Evolutionary conservation across 2,329 filamentous ascomycete genomes (phyloP).

Genomic region (Fonsecaea pedrosoi): DNA sequence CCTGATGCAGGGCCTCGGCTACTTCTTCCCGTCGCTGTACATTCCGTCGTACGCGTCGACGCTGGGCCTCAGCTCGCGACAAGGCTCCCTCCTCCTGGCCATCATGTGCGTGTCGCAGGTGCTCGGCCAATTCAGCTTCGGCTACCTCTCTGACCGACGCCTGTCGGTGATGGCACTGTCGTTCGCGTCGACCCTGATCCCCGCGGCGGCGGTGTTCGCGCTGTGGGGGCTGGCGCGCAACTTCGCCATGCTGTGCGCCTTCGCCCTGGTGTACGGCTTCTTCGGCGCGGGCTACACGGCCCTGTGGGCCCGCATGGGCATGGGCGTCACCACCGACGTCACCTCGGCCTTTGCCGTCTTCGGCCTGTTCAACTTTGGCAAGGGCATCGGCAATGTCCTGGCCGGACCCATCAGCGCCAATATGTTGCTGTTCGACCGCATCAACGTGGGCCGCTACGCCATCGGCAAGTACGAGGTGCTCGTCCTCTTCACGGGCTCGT

Average conservation of each 20-base stretch:
- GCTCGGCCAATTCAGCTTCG: conserved; percentile 38
- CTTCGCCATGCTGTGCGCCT: conserved; percentile 51
- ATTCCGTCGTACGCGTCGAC: conserved; percentile 47
- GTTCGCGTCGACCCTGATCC: conserved; percentile 50
- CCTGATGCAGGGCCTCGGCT: conserved; percentile 47
- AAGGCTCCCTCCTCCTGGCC: conserved; percentile 35
- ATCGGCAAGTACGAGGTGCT: conserved; percentile 31
- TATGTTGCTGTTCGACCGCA: conserved; percentile 28
- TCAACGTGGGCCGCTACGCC: conserved; percentile 26
- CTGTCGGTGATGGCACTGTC: conserved; percentile 52
- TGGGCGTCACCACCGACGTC: conserved; percentile 25
- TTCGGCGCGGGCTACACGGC: conserved; percentile 54
- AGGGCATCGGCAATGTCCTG: conserved; percentile 40
- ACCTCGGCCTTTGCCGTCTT: conserved; percentile 34
- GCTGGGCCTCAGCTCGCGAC: conserved; percentile 22
- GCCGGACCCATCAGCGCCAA: conserved; percentile 39
- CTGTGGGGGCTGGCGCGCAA: conserved; percentile 56
- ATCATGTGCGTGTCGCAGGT: conserved; percentile 38
- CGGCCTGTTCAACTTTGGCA: conserved; percentile 36
- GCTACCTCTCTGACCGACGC: conserved; percentile 49
- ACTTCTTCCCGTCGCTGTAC: conserved; percentile 49
- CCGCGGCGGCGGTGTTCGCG: conserved; percentile 51
- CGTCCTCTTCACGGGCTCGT: conserved; percentile 37
- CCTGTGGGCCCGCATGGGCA: conserved; percentile 53
- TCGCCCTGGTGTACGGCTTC: conserved; percentile 53